A percentile compares a stretch with the other conserved stretches of the same genome.
Conservation (phyloP, 2,329 filamentous ascomycete species). For the Elsinoe batatas region DNA sequence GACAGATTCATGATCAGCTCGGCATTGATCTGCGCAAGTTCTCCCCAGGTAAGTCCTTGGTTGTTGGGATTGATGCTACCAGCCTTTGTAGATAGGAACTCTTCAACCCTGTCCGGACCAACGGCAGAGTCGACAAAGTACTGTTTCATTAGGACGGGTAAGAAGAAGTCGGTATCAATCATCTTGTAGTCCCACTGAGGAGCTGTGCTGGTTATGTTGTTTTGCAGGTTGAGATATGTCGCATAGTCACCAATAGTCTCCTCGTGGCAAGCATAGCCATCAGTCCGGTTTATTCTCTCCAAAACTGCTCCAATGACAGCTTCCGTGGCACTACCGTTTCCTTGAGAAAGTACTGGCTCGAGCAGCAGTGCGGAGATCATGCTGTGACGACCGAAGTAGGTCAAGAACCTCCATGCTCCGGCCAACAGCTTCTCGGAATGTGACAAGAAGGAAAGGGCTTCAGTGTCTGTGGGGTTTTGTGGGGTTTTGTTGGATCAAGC, state of each 20-base stretch:
- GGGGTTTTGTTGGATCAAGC: slow-evolving; percentile 37
- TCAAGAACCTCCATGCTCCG: slow-evolving; percentile 56
- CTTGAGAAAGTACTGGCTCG: slow-evolving; percentile 48
- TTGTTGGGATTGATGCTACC: slow-evolving; percentile 41
- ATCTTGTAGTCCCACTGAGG: slow-evolving; percentile 37
- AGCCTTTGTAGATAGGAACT: slow-evolving; percentile 36
- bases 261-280: slow-evolving; percentile 55
- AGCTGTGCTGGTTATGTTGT: slow-evolving; percentile 43
- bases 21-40: slow-evolving; percentile 44
- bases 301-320: slow-evolving; percentile 52
- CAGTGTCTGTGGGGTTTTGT: slow-evolving; percentile 38
- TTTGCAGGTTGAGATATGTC: slow-evolving; percentile 47
- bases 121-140: slow-evolving; percentile 45
- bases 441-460: slow-evolving; percentile 52
- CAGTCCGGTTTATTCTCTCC: slow-evolving; percentile 50
- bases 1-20: slow-evolving; percentile 50
- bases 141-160: slow-evolving; percentile 48
- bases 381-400: slow-evolving; percentile 57
- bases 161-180: slow-evolving; percentile 54
- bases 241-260: slow-evolving; percentile 58
- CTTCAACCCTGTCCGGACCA: slow-evolving; percentile 30
- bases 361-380: slow-evolving; percentile 53
- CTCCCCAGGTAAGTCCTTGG: slow-evolving; percentile 42
- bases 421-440: slow-evolving; percentile 54
- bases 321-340: slow-evolving; percentile 47